Conservation (phyloP, 305 asterid species). For the Fraxinus velutina region DNA sequence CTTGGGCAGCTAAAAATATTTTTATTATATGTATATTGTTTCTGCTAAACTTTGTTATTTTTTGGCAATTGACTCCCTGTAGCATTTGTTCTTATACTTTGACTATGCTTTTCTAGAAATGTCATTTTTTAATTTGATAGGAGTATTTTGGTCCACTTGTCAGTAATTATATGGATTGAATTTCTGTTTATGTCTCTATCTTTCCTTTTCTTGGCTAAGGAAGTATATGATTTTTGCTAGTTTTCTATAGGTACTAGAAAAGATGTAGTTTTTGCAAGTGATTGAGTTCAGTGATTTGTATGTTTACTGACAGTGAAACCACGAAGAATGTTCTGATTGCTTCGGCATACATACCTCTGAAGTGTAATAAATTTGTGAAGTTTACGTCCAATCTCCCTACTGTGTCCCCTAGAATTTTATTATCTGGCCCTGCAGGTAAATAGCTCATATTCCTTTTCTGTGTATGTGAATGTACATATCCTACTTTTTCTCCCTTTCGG, state of each 20-base stretch:
- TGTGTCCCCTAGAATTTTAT: slow-evolving; percentile 72
- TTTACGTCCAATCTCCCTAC: slow-evolving; percentile 73
- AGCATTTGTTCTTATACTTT: background rate
- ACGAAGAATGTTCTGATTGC: slow-evolving; percentile 78
- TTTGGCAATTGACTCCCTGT: slow-evolving; percentile 7
- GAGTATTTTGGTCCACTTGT: background rate
- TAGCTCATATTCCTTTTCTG: slow-evolving; percentile 14
- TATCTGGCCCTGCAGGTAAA: slow-evolving; percentile 90
- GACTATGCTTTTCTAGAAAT: background rate
- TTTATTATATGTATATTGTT: background rate
- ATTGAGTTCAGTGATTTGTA: slow-evolving; percentile 7
- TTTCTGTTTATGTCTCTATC: background rate
- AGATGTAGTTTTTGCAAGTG: background rate
- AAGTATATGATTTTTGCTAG: background rate
- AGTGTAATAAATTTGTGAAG: slow-evolving; percentile 60
- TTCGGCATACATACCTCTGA: slow-evolving; percentile 73
- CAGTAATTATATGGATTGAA: background rate
- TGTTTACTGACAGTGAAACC: slow-evolving; percentile 59
- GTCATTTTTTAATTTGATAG: background rate
- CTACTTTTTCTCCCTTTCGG: slow-evolving; percentile 9
- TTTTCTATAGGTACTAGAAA: background rate
- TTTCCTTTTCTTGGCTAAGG: background rate
- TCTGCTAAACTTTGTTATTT: background rate
- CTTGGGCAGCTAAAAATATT: slow-evolving; percentile 8
- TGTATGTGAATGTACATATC: background rate